Evolutionary conservation across 2,329 filamentous ascomycete genomes (phyloP).

Genomic region (Pseudocercospora fuligena): DNA sequence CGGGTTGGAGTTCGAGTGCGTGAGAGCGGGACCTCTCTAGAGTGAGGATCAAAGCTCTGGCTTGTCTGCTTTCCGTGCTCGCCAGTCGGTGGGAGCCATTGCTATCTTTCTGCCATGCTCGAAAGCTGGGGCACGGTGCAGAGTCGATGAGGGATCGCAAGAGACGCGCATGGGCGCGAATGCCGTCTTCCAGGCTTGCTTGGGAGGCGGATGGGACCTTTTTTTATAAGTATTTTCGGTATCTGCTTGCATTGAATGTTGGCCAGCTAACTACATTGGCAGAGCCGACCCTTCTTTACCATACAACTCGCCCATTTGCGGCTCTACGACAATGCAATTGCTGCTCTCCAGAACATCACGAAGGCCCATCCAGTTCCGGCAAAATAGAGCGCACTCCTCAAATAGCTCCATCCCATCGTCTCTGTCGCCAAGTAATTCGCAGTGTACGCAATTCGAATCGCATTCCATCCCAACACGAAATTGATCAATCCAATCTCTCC

Average conservation of each 20-base stretch:
- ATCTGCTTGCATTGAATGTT: neutral
- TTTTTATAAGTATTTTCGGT: conserved; percentile 21
- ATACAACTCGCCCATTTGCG: neutral
- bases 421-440: conserved; percentile 41
- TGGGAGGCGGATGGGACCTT: conserved; percentile 19
- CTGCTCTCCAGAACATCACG: conserved; percentile 39
- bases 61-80: conserved; percentile 68
- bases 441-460: conserved; percentile 45
- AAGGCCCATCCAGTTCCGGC: conserved; percentile 39
- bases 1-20: conserved; percentile 20
- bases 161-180: conserved; percentile 11
- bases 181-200: conserved; percentile 15
- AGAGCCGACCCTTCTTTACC: neutral
- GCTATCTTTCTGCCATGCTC: conserved; percentile 8
- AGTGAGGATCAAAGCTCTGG: conserved; percentile 93
- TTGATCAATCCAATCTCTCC: conserved; percentile 39
- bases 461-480: conserved; percentile 45
- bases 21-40: conserved; percentile 77
- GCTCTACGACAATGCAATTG: conserved; percentile 30
- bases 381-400: conserved; percentile 40
- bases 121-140: conserved; percentile 3
- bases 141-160: conserved; percentile 18
- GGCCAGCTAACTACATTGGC: conserved; percentile 15
- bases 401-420: conserved; percentile 32
- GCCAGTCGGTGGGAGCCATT: conserved; percentile 25